phyloP scores from a whole-genome alignment of 768 basidiomycete genomes.

The Auricularia sp. region DNA sequence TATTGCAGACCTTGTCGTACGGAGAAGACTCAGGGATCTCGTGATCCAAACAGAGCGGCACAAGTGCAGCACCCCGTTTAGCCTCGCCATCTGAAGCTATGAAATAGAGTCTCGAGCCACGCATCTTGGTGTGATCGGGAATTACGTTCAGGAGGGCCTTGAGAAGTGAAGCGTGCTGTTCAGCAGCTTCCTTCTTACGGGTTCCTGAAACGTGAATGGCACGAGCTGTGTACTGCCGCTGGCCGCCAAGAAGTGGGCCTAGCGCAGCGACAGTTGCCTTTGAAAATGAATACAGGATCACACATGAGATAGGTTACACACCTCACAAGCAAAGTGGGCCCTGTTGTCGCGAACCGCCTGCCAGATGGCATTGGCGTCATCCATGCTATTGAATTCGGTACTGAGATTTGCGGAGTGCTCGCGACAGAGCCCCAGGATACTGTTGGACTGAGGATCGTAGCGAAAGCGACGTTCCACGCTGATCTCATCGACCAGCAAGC shows the following conservation, averaged over 20 bases:
- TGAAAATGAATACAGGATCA: not conserved
- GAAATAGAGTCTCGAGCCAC: not conserved
- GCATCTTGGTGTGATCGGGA: not conserved
- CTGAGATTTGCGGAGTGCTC: constrained; percentile 10
- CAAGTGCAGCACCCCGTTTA: constrained; percentile 16
- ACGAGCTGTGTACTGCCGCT: constrained; percentile 14
- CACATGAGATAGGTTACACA: too few relatives aligned
- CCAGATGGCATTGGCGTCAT: constrained; percentile 4
- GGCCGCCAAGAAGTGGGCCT: constrained; percentile 12
- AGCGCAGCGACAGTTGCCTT: constrained; percentile 19
- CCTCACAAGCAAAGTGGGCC: constrained; percentile 6
- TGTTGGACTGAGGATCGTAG: constrained; percentile 15
- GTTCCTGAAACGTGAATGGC: constrained; percentile 16
- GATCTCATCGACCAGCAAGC: constrained; percentile 17
- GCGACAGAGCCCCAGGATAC: constrained; percentile 14
- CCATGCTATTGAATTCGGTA: constrained; percentile 11
- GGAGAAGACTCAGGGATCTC: constrained; percentile 13
- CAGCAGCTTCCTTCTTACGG: constrained; percentile 18
- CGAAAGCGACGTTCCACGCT: constrained; percentile 12
- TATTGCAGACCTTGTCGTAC: constrained; percentile 12
- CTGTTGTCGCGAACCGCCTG: constrained; percentile 5
- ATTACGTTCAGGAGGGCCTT: constrained; percentile 12
- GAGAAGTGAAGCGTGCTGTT: constrained; percentile 15
- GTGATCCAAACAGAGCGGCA: constrained; percentile 15
- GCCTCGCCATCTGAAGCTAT: constrained; percentile 22